Evolutionary conservation across 2,329 filamentous ascomycete species (phyloP), one percentile per base, ranked within the genome.

Genomic region (Alternaria sp.): DNA sequence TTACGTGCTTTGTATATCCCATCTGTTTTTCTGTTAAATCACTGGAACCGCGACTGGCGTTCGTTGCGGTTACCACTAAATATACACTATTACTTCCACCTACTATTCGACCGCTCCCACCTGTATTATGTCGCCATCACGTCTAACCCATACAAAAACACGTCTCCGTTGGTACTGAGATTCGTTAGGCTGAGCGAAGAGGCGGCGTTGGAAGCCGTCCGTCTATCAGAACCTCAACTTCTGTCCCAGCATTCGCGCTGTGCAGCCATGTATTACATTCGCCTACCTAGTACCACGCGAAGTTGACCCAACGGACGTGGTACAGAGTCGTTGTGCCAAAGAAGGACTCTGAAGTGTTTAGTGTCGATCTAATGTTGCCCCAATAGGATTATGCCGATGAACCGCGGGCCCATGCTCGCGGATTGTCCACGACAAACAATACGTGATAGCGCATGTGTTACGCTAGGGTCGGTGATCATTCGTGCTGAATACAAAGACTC

Each of bases 1-100:
- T 59, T 61, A 60, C 54, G 58, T 59, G 65, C 64, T 68, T 63
- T 77, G 73, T 78, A 78, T 72, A 77, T 72, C 74, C 70, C 63
- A 50, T 65, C 50, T 64, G 63, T 67, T 66, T 72, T 71, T 54
- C 58, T 66, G 65, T 66, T 70, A 56, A 56, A 69, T 66, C 62
- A 71, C 67, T 67, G 61, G 61, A 65, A 68, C 66, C 69, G 50
- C 66, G 51, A 63, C 54, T 60, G 65, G 65, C 65, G 61, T 72
- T 68, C 52, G 56, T 68, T 60, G 32, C 67, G 59, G 67, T 61
- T 52, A 60, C 63, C 58, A 54, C 59, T 59, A 64, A 72, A 73
- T 70, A 74, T 61, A 74, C 65, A 70, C 52, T 54, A 61, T 65
- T 58, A 50, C 53, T 55, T 57, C 25, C 45, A 40, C 28, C 22